Evolutionary conservation across 805 yeast species (phyloP), one percentile per base, ranked within the genome.

Genomic region (Kodamaea kakaduensis): DNA sequence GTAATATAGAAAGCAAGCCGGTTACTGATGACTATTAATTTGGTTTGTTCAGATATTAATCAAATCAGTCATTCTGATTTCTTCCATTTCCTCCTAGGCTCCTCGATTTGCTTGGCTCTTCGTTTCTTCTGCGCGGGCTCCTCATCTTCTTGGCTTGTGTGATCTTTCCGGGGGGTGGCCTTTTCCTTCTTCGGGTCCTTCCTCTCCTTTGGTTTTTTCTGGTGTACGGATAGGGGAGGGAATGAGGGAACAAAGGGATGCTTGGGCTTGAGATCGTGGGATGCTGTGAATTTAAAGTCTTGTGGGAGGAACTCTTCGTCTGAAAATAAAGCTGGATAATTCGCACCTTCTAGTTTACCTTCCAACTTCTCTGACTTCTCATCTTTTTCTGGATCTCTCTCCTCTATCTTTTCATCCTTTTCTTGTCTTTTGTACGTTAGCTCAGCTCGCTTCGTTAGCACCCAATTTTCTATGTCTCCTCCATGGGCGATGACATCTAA

Each of bases 401-500:
- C 18, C n/a, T n/a, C n/a, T 5, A 25, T 13, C 16, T 9, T 12
- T 9, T 7, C 29, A 9, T 16, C 17, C 10, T 14, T 18, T 5
- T 18, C 4, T 16, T 36, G 38, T 17, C 37, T 34, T 21, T 39
- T 32, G 28, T 40, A 38, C 12, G 42, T 27, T 16, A 69, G 50
- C 43, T 75, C 79, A 3, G 71, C 64, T 34, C 69, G 58, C 47
- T 64, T 71, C 17, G 69, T 60, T 12, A 72, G 52, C 1, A 69
- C 71, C 80, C 80, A 75, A 43, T 71, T 67, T 42, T 73, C 77
- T 6, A 73, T 53, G 44, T 75, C 78, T 4, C 64, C 71, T 12
- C 56, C 62, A 9, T 52, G 43, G 9, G 68, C 52, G 6, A 76
- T 50, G 17, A 64, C 54, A 10, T 55, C 57, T 6, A 75, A 47